Evolutionary conservation across 73 alveolate species (phyloP).

Genomic region (Paramecium biaurelia): DNA sequence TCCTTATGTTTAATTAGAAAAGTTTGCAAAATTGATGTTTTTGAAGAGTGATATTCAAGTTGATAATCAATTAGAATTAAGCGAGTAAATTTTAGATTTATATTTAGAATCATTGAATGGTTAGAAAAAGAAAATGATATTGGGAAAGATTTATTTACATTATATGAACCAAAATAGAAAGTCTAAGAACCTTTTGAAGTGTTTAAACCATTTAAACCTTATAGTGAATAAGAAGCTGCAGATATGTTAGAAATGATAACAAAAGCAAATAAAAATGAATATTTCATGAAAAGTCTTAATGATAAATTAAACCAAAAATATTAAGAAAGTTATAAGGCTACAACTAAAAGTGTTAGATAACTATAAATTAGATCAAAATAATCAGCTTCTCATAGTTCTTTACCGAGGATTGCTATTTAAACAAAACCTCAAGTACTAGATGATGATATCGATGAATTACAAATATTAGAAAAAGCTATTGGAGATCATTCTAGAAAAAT

Average conservation of each 20-base stretch:
- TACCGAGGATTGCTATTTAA: neutral
- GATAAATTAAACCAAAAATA: neutral
- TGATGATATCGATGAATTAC: constrained; percentile 39
- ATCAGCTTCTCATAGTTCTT: neutral
- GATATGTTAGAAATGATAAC: constrained; percentile 53
- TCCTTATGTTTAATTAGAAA: constrained; percentile 50
- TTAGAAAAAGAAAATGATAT: constrained; percentile 56
- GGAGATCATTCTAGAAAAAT: constrained; percentile 27
- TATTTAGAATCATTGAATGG: constrained; percentile 58
- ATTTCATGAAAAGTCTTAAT: constrained; percentile 29
- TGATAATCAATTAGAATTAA: constrained; percentile 51
- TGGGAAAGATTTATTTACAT: constrained; percentile 46
- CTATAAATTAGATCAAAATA: neutral
- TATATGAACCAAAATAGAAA: constrained; percentile 50
- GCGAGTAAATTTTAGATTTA: constrained; percentile 19
- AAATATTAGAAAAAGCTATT: constrained; percentile 47
- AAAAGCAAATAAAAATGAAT: constrained; percentile 54
- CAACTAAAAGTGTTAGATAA: neutral
- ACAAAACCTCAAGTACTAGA: neutral
- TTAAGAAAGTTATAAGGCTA: constrained; percentile 16
- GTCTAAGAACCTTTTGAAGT: constrained; percentile 56
- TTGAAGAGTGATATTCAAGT: constrained; percentile 54
- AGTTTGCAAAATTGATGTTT: constrained; percentile 63
- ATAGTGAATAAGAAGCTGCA: constrained; percentile 49
- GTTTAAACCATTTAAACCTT: constrained; percentile 38